A percentile compares a stretch with the other conserved stretches of the same genome.
These are phyloP conservation scores for Echium plantagineum DNA, from an alignment of 257 asterid species.

Conservation along the genomic window DNA sequence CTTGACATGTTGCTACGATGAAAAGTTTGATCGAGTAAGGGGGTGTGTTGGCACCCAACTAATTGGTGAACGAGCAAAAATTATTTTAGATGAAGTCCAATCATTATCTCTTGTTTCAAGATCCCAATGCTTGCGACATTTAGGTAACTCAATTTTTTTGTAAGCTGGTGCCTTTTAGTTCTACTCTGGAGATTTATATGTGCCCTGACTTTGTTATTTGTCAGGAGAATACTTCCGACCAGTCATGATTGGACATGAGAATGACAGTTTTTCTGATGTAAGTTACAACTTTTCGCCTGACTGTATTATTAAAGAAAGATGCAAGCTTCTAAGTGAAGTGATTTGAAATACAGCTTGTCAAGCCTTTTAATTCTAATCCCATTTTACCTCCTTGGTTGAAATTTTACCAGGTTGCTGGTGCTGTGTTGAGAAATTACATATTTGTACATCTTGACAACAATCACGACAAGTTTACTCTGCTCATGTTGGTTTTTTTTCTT, in stretches of 20 bases:
- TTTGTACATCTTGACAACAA: constrained; percentile 89
- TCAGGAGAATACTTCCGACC: constrained; percentile 85
- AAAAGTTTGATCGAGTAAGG: constrained; percentile 51
- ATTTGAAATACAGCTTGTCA: not conserved
- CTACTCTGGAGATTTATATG: constrained; percentile 7
- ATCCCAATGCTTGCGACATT: constrained; percentile 70
- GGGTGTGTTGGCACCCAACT: constrained; percentile 96
- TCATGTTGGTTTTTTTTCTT: constrained; percentile 48
- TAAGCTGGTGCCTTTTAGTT: constrained; percentile 7
- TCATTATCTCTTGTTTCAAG: constrained; percentile 58
- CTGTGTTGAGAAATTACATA: constrained; percentile 63
- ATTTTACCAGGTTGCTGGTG: constrained; percentile 62
- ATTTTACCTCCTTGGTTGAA: constrained; percentile 1
- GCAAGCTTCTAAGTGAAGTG: not conserved
- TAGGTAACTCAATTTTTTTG: constrained; percentile 38
- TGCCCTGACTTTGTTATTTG: constrained; percentile 15
- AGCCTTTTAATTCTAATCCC: not conserved
- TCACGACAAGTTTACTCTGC: constrained; percentile 81
- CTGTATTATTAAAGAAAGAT: not conserved
- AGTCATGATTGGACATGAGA: constrained; percentile 61
- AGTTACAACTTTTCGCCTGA: constrained; percentile 19
- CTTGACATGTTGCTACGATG: constrained; percentile 72
- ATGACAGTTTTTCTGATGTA: constrained; percentile 47
- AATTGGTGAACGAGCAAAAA: constrained; percentile 81
- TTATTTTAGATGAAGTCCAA: constrained; percentile 80